Percentiles rank a stretch among this genome's conserved stretches.
These are phyloP conservation scores for Bruguiera gymnorhiza DNA, from an alignment of 345 rosid genomes.

Conservation along the genomic window DNA sequence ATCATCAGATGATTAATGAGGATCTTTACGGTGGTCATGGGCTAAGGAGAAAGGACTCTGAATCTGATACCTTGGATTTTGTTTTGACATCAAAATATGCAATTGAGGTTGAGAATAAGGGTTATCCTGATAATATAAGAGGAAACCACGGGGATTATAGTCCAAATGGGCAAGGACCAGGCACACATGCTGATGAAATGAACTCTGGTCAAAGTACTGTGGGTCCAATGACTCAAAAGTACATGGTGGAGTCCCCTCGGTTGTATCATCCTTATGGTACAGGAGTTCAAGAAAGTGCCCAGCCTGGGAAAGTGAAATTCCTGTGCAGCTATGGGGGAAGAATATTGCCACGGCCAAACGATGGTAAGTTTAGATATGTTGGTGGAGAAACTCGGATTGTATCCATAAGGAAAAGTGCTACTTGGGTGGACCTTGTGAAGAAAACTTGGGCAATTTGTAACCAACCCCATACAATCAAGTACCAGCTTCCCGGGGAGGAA, in stretches of 20 bases:
- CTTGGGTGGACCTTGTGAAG: conserved; percentile 56
- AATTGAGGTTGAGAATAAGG: conserved; percentile 28
- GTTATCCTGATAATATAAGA: conserved; percentile 19
- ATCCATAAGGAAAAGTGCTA: conserved; percentile 49
- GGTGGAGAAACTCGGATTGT: conserved; percentile 91
- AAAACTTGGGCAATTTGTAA: conserved; percentile 64
- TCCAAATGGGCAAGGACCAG: conserved; percentile 20
- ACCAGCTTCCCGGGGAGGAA: conserved; percentile 94
- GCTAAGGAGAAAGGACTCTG: conserved; percentile 40
- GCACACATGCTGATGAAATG: conserved; percentile 21
- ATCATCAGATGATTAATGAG: conserved; percentile 33
- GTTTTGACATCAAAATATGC: conserved; percentile 19
- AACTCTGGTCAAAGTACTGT: conserved; percentile 15
- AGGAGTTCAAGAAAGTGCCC: conserved; percentile 29
- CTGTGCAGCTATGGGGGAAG: conserved; percentile 87
- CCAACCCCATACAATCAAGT: conserved; percentile 73
- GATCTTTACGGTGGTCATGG: conserved; percentile 41
- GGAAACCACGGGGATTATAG: conserved; percentile 30
- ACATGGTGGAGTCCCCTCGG: conserved; percentile 38
- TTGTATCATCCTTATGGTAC: conserved; percentile 26
- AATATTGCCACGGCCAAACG: conserved; percentile 74
- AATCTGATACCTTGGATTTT: conserved; percentile 36
- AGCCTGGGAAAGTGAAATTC: conserved; percentile 52
- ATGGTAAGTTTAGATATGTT: conserved; percentile 80
- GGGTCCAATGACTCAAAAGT: conserved; percentile 7